Percentiles rank a stretch among this genome's conserved stretches.
These are phyloP conservation scores for Phytophthora colocasiae DNA, from an alignment of 352 stramenopile genomes.

Conservation along the genomic window DNA sequence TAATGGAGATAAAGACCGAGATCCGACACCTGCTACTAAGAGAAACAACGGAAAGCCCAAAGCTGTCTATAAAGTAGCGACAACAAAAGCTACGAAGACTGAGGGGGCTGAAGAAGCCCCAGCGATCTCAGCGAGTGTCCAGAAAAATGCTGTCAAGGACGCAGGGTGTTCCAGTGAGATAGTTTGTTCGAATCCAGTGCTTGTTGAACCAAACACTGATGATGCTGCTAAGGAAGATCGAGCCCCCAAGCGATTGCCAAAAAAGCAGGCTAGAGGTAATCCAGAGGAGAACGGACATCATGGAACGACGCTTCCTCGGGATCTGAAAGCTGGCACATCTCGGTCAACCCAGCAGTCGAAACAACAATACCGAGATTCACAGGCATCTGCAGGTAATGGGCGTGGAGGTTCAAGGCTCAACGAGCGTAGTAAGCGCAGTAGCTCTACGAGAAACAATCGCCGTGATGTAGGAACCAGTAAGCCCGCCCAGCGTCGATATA, in stretches of 20 bases:
- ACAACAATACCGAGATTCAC: not conserved
- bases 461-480: slow-evolving; percentile 9
- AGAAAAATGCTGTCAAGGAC: slow-evolving; percentile 9
- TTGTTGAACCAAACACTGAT: not conserved
- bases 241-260: not conserved
- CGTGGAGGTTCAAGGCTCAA: slow-evolving; percentile 1
- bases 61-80: slow-evolving; percentile 12
- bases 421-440: slow-evolving; percentile 7
- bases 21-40: slow-evolving; percentile 1
- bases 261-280: not conserved
- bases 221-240: slow-evolving; percentile 3
- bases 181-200: slow-evolving; percentile 8
- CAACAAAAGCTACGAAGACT: slow-evolving; percentile 4
- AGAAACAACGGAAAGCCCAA: slow-evolving; percentile 2
- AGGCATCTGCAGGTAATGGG: slow-evolving; percentile 3
- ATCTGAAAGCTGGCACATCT: not conserved
- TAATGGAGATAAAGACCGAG: slow-evolving; percentile 9
- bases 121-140: slow-evolving; percentile 3
- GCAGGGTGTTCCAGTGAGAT: not conserved
- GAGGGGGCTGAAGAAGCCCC: not conserved
- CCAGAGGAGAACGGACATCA: slow-evolving; percentile 4
- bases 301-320: not conserved
- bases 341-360: not conserved
- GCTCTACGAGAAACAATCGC: slow-evolving; percentile 5
- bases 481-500: not conserved